A percentile compares a stretch with the other conserved stretches of the same genome.
Evolutionary conservation across 108 stramenopile species (phyloP).

Genomic region (Ochromonas danica): DNA sequence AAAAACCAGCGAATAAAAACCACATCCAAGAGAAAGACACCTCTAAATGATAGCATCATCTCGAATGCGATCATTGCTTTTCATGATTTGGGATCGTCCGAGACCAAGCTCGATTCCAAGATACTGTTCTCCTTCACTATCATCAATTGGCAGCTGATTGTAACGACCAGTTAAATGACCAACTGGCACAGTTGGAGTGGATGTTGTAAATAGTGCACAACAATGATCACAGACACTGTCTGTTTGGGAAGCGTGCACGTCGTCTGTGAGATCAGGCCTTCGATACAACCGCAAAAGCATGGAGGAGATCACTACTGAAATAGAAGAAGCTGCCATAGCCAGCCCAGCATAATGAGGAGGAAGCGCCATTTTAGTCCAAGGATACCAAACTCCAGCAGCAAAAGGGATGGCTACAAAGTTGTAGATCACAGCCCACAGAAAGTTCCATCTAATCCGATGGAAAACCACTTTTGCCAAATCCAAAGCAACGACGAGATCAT

Average conservation of each 20-base stretch:
- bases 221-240: not conserved
- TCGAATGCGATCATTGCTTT: no score
- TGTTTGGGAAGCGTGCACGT: not conserved
- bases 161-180: not conserved
- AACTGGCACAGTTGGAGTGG: not conserved
- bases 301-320: slow-evolving; percentile 34
- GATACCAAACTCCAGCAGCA: slow-evolving; percentile 89
- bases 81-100: not conserved
- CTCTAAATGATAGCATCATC: no score
- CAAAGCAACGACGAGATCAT: slow-evolving; percentile 79
- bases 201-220: not conserved
- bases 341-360: slow-evolving; percentile 88
- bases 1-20: no score
- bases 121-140: not conserved
- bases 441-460: slow-evolving; percentile 78
- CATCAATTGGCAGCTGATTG: not conserved
- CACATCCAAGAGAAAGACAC: no score
- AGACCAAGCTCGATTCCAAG: not conserved
- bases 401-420: slow-evolving; percentile 88
- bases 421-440: slow-evolving; percentile 88
- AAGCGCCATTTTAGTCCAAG: slow-evolving; percentile 69
- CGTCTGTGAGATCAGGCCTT: not conserved
- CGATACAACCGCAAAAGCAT: slow-evolving; percentile 19
- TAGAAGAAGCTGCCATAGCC: slow-evolving; percentile 69
- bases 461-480: slow-evolving; percentile 78